A percentile compares a stretch with the other conserved stretches of the same genome.
phyloP scores from a whole-genome alignment of 192 early-diverging fungal genomes.

The Endogone sp. region DNA sequence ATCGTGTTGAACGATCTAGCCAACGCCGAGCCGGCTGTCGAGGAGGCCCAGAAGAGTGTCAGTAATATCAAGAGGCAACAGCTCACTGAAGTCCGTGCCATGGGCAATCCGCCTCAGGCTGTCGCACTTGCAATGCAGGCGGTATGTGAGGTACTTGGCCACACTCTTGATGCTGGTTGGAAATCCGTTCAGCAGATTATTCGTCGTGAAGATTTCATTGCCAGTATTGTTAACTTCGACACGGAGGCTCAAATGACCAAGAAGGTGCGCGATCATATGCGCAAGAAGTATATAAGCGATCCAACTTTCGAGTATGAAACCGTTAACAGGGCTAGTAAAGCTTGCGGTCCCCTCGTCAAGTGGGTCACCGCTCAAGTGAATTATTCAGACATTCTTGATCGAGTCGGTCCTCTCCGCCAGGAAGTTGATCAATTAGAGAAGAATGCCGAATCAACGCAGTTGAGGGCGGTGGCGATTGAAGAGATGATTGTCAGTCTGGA shows the following conservation, averaged over 20 bases:
- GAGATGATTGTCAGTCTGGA: conserved; percentile 83
- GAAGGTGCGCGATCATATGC: conserved; percentile 77
- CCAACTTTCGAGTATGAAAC: conserved; percentile 91
- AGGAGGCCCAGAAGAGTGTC: conserved; percentile 92
- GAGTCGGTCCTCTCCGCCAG: conserved; percentile 89
- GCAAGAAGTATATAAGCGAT: conserved; percentile 70
- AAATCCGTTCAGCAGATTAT: conserved; percentile 87
- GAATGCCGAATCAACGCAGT: conserved; percentile 67
- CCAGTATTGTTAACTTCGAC: conserved; percentile 94
- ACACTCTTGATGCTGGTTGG: conserved; percentile 78
- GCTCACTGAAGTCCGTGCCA: conserved; percentile 91
- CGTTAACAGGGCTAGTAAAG: conserved; percentile 96
- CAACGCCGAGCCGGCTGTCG: conserved; percentile 95
- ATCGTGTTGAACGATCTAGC: conserved; percentile 88
- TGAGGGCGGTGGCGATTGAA: conserved; percentile 69
- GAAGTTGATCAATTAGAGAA: conserved; percentile 86
- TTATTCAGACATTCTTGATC: conserved; percentile 89
- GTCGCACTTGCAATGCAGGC: conserved; percentile 98
- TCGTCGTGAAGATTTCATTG: conserved; percentile 95
- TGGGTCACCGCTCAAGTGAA: conserved; percentile 98
- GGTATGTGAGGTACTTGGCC: conserved; percentile 92
- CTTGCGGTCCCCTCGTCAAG: conserved; percentile 96
- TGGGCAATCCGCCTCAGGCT: conserved; percentile 94
- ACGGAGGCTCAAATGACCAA: conserved; percentile 80
- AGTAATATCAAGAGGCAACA: conserved; percentile 95